Evolutionary conservation across 345 rosid species (phyloP), one percentile per base, ranked within the genome.

Genomic region (Abelmoschus esculentus): DNA sequence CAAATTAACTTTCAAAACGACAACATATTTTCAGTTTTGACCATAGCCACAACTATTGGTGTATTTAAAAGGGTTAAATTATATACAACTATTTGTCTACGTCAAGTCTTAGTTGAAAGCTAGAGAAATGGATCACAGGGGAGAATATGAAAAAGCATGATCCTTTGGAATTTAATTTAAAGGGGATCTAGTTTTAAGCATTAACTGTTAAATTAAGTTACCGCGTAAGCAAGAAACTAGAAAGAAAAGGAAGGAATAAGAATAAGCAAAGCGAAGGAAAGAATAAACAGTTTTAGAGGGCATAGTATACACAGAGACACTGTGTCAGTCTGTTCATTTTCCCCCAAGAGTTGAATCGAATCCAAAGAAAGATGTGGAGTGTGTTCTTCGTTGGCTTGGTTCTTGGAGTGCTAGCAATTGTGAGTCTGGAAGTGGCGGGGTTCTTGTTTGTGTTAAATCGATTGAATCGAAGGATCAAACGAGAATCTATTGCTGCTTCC

Each of bases 331-430:
- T 28, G 1, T 18, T 53, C 10, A 13, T 54, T 3, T 19, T 7
- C 6, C 9, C 28, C 4, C 11, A 38, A 18, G 14, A 61, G 13
- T 19, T 12, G 70, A 29, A 66, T 47, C 32, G 12, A 47, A 57
- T 50, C 32, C 2, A 42, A 36, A 7, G 52, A 42, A 36, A 18
- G 52, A 62, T 76, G 67, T 42, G 73, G 28, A 73, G 72, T 10
- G 72, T 66, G 40, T 86, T 86, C 61, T 40, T 83, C 0, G 46
- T 54, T 47, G 92, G 92, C 4, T 80, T 81, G 57, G 11, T 88
- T 42, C 67, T 83, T 1, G 92, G 92, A 42, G 75, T 75, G 22
- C 36, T 86, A 1, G 75, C 74, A 47, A 70, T 84, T 64, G 19
- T 80, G 0, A 66, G 76, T 17, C 67, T 68, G 12, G 81, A 86